Conservation (phyloP, 1,284 basidiomycete species). For the Anthracocystis setariae region DNA sequence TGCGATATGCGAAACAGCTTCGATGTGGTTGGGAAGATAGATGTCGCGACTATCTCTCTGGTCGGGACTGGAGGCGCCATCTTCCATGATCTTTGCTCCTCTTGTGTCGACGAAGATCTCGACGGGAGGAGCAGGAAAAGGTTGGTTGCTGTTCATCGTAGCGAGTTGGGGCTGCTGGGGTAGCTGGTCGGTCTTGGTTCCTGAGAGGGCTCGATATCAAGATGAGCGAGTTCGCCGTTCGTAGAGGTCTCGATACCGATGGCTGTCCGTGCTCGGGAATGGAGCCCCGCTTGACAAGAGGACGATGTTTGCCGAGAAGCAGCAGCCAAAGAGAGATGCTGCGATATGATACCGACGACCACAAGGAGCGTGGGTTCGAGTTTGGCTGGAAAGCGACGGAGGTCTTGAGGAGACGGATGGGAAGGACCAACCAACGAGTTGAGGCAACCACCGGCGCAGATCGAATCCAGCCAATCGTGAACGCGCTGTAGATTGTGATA, state of each 20-base stretch:
- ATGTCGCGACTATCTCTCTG: slow-evolving; percentile 64
- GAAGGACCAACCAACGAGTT: too few species aligned
- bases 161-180: not conserved
- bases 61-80: slow-evolving; percentile 54
- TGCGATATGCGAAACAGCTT: slow-evolving; percentile 66
- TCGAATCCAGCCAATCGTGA: too few species aligned
- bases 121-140: slow-evolving; percentile 48
- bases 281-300: too few species aligned
- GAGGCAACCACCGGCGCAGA: not conserved
- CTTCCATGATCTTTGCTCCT: slow-evolving; percentile 62
- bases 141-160: slow-evolving; percentile 42
- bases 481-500: not conserved
- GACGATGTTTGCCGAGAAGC: too few species aligned
- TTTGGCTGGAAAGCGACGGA: not conserved
- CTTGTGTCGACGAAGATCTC: slow-evolving; percentile 58
- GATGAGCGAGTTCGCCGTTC: too few species aligned
- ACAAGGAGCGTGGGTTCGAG: not conserved
- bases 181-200: too few species aligned
- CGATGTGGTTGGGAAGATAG: slow-evolving; percentile 66
- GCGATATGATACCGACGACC: too few species aligned
- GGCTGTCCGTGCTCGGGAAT: too few species aligned
- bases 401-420: too few species aligned
- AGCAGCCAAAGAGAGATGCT: too few species aligned
- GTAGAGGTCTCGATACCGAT: too few species aligned
- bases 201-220: too few species aligned